phyloP scores from a whole-genome alignment of 306 rosid genomes.

The Medicago arabica region DNA sequence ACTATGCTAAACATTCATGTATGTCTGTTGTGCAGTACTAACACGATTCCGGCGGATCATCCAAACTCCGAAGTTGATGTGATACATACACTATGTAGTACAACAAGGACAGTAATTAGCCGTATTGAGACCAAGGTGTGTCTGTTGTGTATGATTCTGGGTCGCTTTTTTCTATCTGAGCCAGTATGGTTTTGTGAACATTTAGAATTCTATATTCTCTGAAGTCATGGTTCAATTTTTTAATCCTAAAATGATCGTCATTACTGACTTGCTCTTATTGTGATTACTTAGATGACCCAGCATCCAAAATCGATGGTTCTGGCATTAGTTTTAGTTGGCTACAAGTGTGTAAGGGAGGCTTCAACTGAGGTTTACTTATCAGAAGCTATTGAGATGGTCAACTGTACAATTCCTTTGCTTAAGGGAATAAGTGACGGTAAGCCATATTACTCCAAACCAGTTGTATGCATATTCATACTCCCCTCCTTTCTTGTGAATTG shows the following conservation, averaged over 20 bases:
- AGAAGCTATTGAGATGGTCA: conserved; percentile 66
- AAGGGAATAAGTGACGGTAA: conserved; percentile 68
- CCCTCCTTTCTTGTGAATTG: not conserved
- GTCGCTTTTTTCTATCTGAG: conserved; percentile 27
- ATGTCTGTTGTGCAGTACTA: conserved; percentile 56
- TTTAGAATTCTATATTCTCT: not conserved
- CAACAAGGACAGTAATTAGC: conserved; percentile 69
- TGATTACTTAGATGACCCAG: conserved; percentile 56
- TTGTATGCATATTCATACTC: conserved; percentile 24
- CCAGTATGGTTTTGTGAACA: conserved; percentile 19
- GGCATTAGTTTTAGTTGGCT: conserved; percentile 72
- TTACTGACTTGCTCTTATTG: conserved; percentile 39
- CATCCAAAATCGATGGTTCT: conserved; percentile 69
- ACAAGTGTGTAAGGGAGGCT: conserved; percentile 70
- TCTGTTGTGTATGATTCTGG: conserved; percentile 39
- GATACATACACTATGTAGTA: conserved; percentile 59
- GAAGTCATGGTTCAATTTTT: conserved; percentile 34
- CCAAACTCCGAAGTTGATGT: conserved; percentile 57
- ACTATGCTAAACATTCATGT: conserved; percentile 38
- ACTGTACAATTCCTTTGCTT: conserved; percentile 58
- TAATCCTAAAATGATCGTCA: conserved; percentile 30
- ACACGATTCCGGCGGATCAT: conserved; percentile 47
- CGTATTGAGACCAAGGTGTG: conserved; percentile 71
- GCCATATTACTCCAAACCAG: conserved; percentile 38
- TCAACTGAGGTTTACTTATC: conserved; percentile 68